These are phyloP conservation scores for Hemileia vastatrix DNA, from an alignment of 1,284 basidiomycete genomes.

Conservation along the genomic window DNA sequence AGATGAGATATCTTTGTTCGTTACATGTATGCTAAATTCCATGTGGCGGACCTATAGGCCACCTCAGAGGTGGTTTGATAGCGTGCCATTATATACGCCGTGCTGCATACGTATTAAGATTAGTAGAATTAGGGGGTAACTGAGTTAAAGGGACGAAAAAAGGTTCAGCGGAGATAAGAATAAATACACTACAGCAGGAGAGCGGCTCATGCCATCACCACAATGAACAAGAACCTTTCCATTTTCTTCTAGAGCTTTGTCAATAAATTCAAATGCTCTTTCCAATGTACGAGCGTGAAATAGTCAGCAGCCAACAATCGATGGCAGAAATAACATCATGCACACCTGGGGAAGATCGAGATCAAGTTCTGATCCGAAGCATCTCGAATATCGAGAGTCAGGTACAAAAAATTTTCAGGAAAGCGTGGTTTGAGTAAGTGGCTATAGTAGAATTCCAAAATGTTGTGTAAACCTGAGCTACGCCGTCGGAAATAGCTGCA, in stretches of 20 bases:
- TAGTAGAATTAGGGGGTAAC: constrained; percentile 73
- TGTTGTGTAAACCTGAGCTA: not conserved
- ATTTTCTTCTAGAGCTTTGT: constrained; percentile 56
- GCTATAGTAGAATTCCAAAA: not conserved
- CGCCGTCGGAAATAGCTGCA: constrained; percentile 4
- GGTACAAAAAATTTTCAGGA: constrained; percentile 65
- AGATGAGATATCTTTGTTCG: constrained; percentile 26
- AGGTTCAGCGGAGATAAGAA: constrained; percentile 29
- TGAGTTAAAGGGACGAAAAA: constrained; percentile 58
- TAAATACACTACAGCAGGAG: constrained; percentile 36
- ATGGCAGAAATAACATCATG: not conserved
- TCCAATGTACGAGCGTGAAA: constrained; percentile 1
- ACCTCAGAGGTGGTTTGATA: constrained; percentile 15
- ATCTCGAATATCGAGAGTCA: constrained; percentile 77
- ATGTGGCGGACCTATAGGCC: constrained; percentile 5
- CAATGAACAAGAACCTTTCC: constrained; percentile 81
- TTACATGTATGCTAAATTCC: constrained; percentile 23
- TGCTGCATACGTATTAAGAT: constrained; percentile 81
- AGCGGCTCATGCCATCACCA: constrained; percentile 55
- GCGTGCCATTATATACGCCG: constrained; percentile 34
- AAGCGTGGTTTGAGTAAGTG: constrained; percentile 71
- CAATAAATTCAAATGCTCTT: constrained; percentile 70
- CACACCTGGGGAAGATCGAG: constrained; percentile 31
- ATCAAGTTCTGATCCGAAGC: constrained; percentile 52
- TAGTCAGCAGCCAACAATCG: not conserved